phyloP scores from a whole-genome alignment of 768 basidiomycete genomes.

The Lentinula detonsa region DNA sequence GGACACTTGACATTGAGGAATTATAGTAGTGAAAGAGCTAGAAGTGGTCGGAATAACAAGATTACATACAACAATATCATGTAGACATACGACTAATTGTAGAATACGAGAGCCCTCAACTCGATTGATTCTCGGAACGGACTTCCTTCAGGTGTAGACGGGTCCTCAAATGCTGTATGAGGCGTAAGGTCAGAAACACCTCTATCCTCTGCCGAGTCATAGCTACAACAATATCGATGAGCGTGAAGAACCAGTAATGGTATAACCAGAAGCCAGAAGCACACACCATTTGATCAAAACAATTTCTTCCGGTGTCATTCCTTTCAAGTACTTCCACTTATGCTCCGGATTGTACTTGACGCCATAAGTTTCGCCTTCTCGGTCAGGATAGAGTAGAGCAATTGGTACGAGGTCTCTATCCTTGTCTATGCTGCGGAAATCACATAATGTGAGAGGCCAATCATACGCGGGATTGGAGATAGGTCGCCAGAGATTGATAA shows the following conservation, averaged over 20 bases:
- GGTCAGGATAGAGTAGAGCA: conserved; percentile 40
- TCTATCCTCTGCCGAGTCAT: conserved; percentile 29
- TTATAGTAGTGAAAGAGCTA: no score
- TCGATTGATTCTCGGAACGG: conserved; percentile 56
- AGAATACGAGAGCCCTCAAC: conserved; percentile 58
- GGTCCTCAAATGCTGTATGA: conserved; percentile 58
- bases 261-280: not conserved
- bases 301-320: conserved; percentile 41
- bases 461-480: conserved; percentile 41
- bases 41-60: no score
- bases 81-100: conserved; percentile 23
- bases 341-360: conserved; percentile 41
- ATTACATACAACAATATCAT: no score
- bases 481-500: conserved; percentile 59
- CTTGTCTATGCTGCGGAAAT: conserved; percentile 38
- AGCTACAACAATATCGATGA: conserved; percentile 1
- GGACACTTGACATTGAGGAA: no score
- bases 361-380: conserved; percentile 45
- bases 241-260: not conserved
- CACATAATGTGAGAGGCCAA: conserved; percentile 46
- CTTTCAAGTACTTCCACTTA: conserved; percentile 45
- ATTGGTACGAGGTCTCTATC: conserved; percentile 37
- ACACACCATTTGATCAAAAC: conserved; percentile 50
- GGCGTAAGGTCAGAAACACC: conserved; percentile 52
- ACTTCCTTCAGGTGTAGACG: conserved; percentile 41